phyloP scores from a whole-genome alignment of 257 asterid species.

The Henckelia pumila region DNA sequence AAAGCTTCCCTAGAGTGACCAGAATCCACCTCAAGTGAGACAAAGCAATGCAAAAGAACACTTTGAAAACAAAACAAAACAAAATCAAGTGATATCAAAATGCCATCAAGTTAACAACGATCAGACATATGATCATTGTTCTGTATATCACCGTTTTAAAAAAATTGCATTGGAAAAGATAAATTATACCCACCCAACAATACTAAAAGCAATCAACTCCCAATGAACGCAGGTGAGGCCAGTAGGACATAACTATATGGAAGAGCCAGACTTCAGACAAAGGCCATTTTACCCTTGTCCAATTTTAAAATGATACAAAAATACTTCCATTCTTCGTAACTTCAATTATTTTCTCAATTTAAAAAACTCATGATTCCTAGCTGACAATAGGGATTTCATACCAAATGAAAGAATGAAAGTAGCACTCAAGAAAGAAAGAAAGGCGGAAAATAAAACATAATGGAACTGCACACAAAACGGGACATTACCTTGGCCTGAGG shows the following conservation, averaged over 20 bases:
- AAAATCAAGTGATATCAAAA: not conserved
- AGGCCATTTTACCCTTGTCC: not conserved
- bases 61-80: not conserved
- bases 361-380: not conserved
- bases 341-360: not conserved
- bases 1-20: conserved; percentile 35
- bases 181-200: not conserved
- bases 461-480: not conserved
- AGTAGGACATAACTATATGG: not conserved
- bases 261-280: not conserved
- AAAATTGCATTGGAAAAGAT: not conserved
- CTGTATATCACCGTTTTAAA: not conserved
- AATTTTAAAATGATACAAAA: not conserved
- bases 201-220: not conserved
- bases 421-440: not conserved
- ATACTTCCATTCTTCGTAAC: not conserved
- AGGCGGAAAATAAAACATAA: not conserved
- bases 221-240: not conserved
- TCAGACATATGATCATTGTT: not conserved
- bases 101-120: not conserved
- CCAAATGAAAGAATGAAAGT: not conserved
- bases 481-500: conserved; percentile 45
- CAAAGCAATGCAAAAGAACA: conserved; percentile 3
- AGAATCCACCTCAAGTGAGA: not conserved
- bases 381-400: not conserved